Base-by-base conservation (phyloP, 306 rosid species). In the Lathyrus oleraceus region DNA sequence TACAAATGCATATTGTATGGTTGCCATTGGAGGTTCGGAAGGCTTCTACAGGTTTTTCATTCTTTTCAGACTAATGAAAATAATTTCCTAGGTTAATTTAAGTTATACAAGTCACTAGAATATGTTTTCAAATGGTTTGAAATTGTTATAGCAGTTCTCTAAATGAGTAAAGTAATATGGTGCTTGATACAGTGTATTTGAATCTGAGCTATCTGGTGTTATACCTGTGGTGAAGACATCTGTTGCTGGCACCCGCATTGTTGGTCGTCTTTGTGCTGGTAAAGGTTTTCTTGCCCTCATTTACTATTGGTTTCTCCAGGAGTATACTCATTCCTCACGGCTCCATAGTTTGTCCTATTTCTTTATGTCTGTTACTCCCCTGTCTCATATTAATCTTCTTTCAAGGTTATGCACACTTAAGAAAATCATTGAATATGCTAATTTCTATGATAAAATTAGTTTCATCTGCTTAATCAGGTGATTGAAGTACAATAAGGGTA, bases 221-320 rank as follows among this genome's bases (percentile, higher is more conserved):
- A 89, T 95, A 76, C 99, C 99, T 3, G 89, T 95, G 38, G 91
- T 95, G 49, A 95, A 91, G 75, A 81, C 95, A 75, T 89, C 99
- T 66, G 89, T 95, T 16, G 85, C 70, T 1, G 99, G 96, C 68
- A 91, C 93, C 61, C 96, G 97, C 16, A 89, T 89, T 64, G 67
- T 95, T 74, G 97, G 99, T 6, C 97, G 97, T 73, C 95, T 91
- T 64, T 95, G 99, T 83, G 91, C 88, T 36, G 99, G 98, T 92
- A 81, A 63, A 11, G 11, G 38, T 60, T 57, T 30, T 10, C n/a
- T 66, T 48, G 3, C 4, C 51, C 47, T 28, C 16, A 11, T 53
- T 61, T 40, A 1, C 48, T 53, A 8, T 44, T 27, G 38, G 10
- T 62, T 71, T 60, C 10, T 44, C 11, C 15, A 42, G 48, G 27